A percentile compares a stretch with the other conserved stretches of the same genome.
These are phyloP conservation scores for Ophiocytium majus DNA, from an alignment of 352 stramenopile species.

Conservation along the genomic window DNA sequence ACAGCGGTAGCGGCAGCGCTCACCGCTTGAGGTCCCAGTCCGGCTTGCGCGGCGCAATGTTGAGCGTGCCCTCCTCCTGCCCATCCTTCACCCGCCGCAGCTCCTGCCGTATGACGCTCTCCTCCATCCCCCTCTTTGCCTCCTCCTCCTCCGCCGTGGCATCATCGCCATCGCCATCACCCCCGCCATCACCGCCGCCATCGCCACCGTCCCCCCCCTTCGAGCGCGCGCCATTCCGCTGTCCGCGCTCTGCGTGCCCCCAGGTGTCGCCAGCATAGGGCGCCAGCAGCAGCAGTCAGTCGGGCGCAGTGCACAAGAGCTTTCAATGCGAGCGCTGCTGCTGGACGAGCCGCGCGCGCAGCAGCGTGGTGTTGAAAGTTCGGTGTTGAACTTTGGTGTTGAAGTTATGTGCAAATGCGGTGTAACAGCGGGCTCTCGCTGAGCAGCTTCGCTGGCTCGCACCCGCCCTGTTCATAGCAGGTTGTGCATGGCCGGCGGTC, in stretches of 20 bases:
- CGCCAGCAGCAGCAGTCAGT: background rate
- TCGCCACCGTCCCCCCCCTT: background rate
- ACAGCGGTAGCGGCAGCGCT: no score
- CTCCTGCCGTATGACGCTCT: slow-evolving; percentile 26
- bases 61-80: slow-evolving; percentile 47
- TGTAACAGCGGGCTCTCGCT: no score
- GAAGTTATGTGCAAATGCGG: no score
- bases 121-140: background rate
- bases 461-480: no score
- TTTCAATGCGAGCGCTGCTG: background rate
- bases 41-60: slow-evolving; percentile 54
- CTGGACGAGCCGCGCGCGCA: no score
- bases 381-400: no score
- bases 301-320: background rate
- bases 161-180: no score
- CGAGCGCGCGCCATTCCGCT: background rate
- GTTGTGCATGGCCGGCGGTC: no score
- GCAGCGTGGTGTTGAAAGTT: no score
- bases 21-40: slow-evolving; percentile 58
- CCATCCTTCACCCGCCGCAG: slow-evolving; percentile 27
- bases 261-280: background rate
- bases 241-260: background rate
- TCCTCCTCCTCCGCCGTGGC: slow-evolving; percentile 10
- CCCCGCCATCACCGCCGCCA: no score
- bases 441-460: no score